A percentile compares a stretch with the other conserved stretches of the same genome.
Conservation (phyloP, 192 early-diverging fungal genomes). For the Linnemannia exigua region DNA sequence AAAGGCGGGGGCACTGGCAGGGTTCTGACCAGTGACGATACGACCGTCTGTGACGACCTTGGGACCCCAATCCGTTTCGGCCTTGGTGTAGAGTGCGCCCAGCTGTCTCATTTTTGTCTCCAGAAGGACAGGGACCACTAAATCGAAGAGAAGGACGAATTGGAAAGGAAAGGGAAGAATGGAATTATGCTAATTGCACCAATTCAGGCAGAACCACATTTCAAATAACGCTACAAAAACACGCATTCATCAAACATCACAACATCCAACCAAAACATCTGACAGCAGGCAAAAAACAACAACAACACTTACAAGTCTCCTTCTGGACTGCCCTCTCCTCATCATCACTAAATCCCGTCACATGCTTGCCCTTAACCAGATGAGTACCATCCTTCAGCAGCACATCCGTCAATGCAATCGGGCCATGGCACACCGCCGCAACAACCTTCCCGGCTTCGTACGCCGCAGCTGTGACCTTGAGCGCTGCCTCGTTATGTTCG, state of each 20-base stretch:
- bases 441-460: conserved; percentile 68
- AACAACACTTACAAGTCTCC: conserved; percentile 23
- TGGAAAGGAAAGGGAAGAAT: conserved; percentile 21
- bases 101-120: conserved; percentile 55
- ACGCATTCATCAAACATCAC: neutral
- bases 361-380: conserved; percentile 71
- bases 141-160: conserved; percentile 12
- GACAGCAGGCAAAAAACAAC: neutral
- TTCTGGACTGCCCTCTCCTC: conserved; percentile 72
- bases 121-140: conserved; percentile 33
- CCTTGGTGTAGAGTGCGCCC: conserved; percentile 70
- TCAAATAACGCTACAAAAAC: neutral
- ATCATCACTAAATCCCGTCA: conserved; percentile 81
- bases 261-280: neutral
- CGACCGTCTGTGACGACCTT: conserved; percentile 70
- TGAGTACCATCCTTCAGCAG: conserved; percentile 71
- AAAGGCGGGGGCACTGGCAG: conserved; percentile 67
- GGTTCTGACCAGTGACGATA: conserved; percentile 80
- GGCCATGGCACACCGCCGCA: conserved; percentile 73
- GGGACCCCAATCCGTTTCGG: conserved; percentile 64
- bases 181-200: conserved; percentile 30
- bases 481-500: conserved; percentile 57
- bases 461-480: conserved; percentile 52
- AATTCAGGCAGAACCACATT: conserved; percentile 38
- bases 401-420: conserved; percentile 74